Conservation (phyloP, 768 basidiomycete species). For the Trametes meyenii region DNA sequence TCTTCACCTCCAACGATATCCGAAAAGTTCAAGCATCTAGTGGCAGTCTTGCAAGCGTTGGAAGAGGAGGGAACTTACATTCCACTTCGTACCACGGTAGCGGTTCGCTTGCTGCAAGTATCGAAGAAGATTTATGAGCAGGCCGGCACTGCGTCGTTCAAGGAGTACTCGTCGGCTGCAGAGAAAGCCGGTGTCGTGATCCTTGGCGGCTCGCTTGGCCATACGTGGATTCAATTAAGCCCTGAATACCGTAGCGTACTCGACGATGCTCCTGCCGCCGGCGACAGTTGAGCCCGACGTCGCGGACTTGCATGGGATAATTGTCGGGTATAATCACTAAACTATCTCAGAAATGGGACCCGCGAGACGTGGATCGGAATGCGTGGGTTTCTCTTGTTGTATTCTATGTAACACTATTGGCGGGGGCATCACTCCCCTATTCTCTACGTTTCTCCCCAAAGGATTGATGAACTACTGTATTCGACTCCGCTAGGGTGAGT, state of each 20-base stretch:
- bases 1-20: not conserved
- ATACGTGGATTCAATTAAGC: slow-evolving; percentile 11
- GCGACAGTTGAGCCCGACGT: not conserved
- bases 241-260: slow-evolving; percentile 5
- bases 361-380: no score
- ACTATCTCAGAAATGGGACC: not conserved
- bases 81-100: slow-evolving; percentile 3
- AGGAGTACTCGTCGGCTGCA: slow-evolving; percentile 27
- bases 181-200: slow-evolving; percentile 17
- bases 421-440: not conserved
- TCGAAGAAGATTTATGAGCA: slow-evolving; percentile 7
- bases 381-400: not conserved
- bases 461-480: not conserved
- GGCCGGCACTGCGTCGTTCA: slow-evolving; percentile 22
- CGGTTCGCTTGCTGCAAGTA: not conserved
- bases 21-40: slow-evolving; percentile 12
- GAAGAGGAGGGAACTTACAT: not conserved
- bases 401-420: slow-evolving; percentile 16
- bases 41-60: slow-evolving; percentile 7
- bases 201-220: not conserved
- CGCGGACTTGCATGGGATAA: no score
- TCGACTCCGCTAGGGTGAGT: not conserved
- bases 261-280: not conserved
- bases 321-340: no score
- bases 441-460: not conserved